Conservation (phyloP, 2,329 filamentous ascomycete species). For the Metarhizium robertsii region DNA sequence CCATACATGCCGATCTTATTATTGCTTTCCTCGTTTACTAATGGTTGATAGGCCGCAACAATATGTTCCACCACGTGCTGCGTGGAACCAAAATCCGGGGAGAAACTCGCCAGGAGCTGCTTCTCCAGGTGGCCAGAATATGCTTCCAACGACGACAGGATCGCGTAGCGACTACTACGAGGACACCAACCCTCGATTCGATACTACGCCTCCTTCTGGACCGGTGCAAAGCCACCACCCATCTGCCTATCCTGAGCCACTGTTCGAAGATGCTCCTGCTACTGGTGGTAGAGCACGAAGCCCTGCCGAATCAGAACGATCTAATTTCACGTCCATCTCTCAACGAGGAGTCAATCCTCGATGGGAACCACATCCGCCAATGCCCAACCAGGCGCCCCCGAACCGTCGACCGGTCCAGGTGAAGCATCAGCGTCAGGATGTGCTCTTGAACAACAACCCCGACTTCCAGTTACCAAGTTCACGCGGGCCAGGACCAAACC, state of each 20-base stretch:
- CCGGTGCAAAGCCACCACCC: constrained; percentile 20
- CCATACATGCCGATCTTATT: neutral
- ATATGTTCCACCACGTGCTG: constrained; percentile 47
- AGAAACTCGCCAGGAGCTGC: constrained; percentile 34
- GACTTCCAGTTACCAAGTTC: constrained; percentile 66
- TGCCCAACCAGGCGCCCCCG: constrained; percentile 32
- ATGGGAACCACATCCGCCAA: constrained; percentile 55
- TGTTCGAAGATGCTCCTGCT: constrained; percentile 54
- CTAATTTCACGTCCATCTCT: constrained; percentile 82
- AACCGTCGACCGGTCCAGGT: constrained; percentile 38
- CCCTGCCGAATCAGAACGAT: constrained; percentile 69
- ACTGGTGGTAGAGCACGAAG: constrained; percentile 48
- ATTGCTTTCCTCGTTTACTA: neutral
- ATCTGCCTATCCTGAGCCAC: constrained; percentile 19
- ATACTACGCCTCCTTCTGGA: constrained; percentile 28
- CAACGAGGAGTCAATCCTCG: constrained; percentile 82
- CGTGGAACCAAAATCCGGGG: constrained; percentile 40
- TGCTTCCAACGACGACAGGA: constrained; percentile 22
- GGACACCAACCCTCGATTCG: constrained; percentile 82
- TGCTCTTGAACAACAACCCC: constrained; percentile 77
- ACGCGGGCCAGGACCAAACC: constrained; percentile 18
- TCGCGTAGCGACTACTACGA: constrained; percentile 64
- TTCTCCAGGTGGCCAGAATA: constrained; percentile 31
- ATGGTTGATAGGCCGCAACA: constrained; percentile 21
- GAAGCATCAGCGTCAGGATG: constrained; percentile 58